Evolutionary conservation across 768 basidiomycete species (phyloP), one percentile per base, ranked within the genome.

Genomic region (Lentinus brumalis): DNA sequence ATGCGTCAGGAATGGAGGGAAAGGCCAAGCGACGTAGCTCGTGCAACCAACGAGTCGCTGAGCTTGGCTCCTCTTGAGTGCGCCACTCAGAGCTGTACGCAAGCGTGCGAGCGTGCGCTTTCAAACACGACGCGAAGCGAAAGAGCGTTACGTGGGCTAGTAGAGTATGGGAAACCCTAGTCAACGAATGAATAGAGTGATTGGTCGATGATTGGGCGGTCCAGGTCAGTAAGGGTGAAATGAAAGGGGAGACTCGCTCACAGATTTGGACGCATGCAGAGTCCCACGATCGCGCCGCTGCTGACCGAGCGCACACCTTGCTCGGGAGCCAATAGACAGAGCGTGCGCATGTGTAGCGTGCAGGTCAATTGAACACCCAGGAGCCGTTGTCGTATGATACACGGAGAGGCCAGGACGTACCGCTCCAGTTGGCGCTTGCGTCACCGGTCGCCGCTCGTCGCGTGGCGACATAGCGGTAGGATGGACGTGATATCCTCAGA

Each of bases 201-300:
- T 38, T 50, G 51, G 50, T 55, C n/a, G 42, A 50, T 45, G 55
- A 53, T 42, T 32, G 35, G 38, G 26, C 46, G 55, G 51, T 46
- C 46, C 18, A 21, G 50, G 45, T 61, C 42, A 52, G 55, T 29
- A 26, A 38, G 55, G 55, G 26, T 16, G 18, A 29, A 50, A 16
- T 52, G 60, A 53, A 44, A 38, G 47, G 50, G 52, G 55, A 29
- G 55, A 62, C 57, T 40, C 21, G 54, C 61, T 41, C 26, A 32
- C 61, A 39, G 39, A 44, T 54, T 58, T 45, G 57, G 47, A 44
- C 41, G 45, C 39, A 15, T 16, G 6, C 9, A 2, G 4, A 21
- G 45, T 62, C 61, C 49, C 61, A 62, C 61, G 56, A 52, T 55
- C 31, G 41, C 18, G 38, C 30, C 42, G 50, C 53, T 54, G 61